Conservation (phyloP, 2,329 filamentous ascomycete species). For the Sclerotinia spermophila region DNA sequence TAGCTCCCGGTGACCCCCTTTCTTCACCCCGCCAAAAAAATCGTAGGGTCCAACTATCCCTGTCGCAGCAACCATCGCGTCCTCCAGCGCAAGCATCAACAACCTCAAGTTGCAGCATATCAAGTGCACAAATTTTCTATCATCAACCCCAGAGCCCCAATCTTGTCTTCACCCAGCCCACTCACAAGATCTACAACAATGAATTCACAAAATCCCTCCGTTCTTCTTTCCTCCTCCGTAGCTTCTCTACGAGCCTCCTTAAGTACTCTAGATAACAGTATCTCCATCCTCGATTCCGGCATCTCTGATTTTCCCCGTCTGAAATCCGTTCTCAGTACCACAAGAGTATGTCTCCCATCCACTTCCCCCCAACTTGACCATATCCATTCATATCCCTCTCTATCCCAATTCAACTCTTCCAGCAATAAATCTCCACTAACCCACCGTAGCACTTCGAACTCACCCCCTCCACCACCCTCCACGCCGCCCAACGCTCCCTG, state of each 20-base stretch:
- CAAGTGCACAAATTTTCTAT: not conserved
- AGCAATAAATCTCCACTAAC: not conserved
- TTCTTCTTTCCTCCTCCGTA: conserved; percentile 29
- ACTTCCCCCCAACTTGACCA: not conserved
- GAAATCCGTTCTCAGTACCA: conserved; percentile 37
- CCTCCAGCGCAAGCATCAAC: not conserved
- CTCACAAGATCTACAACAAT: not conserved
- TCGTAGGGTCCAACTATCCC: not conserved
- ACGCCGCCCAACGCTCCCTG: conserved; percentile 60
- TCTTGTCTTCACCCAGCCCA: not conserved
- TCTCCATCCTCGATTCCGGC: conserved; percentile 39
- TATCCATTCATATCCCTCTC: not conserved
- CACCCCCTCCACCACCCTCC: conserved; percentile 62
- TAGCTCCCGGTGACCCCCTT: not conserved
- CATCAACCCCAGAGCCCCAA: not conserved
- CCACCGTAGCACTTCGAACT: conserved; percentile 64
- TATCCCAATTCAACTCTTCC: not conserved
- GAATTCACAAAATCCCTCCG: conserved; percentile 2
- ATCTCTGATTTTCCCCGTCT: conserved; percentile 38
- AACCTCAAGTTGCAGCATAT: not conserved
- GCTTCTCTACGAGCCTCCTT: conserved; percentile 38
- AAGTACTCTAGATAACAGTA: conserved; percentile 39
- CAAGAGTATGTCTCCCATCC: conserved; percentile 33
- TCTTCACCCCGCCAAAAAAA: not conserved
- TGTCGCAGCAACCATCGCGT: conserved; percentile 4